Evolutionary conservation across 2,329 filamentous ascomycete species (phyloP), one percentile per base, ranked within the genome.

Genomic region (Periconia sp.): DNA sequence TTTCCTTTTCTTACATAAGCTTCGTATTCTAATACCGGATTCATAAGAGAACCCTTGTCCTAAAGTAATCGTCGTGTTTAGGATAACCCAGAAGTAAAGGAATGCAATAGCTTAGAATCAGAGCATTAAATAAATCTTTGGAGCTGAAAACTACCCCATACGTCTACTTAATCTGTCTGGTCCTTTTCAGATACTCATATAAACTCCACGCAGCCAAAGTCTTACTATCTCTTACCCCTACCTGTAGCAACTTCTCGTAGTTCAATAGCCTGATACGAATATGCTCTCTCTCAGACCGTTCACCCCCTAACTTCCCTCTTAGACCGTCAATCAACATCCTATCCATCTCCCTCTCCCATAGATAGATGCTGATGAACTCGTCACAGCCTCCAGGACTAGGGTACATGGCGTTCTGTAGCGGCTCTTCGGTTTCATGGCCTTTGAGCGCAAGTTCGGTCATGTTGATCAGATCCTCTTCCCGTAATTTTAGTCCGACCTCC

Each of bases 151-250:
- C n/a, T n/a, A n/a, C n/a, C n/a, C n/a, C n/a, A n/a, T n/a, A n/a
- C n/a, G n/a, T n/a, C 31, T 33, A 33, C 14, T 33, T 33, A 14
- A 33, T 33, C 31, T 33, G 31, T 14, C 77, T 75, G 50, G 82
- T 80, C 27, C 79, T 71, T 46, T 76, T 77, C 50, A 86, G 58
- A 0, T 81, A 82, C 59, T 85, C 80, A 77, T 81, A 87, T 17
- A 88, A 23, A 2, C 81, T 80, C 77, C 77, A 80, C 6, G 80
- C 81, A 40, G 79, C 77, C 54, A 84, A 63, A 1, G 79, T 79
- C 71, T 84, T 85, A 17, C 76, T 80, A 71, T 84, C 82, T 41
- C 81, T 71, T 43, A 75, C 66, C 1, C 78, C 81, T 47, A 78
- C 77, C 58, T 75, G 80, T 81, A 81, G 84, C 47, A 83, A 30